A percentile compares a stretch with the other conserved stretches of the same genome.
phyloP scores from a whole-genome alignment of 495 filamentous ascomycete genomes.

The Trichoderma orchidacearum region DNA sequence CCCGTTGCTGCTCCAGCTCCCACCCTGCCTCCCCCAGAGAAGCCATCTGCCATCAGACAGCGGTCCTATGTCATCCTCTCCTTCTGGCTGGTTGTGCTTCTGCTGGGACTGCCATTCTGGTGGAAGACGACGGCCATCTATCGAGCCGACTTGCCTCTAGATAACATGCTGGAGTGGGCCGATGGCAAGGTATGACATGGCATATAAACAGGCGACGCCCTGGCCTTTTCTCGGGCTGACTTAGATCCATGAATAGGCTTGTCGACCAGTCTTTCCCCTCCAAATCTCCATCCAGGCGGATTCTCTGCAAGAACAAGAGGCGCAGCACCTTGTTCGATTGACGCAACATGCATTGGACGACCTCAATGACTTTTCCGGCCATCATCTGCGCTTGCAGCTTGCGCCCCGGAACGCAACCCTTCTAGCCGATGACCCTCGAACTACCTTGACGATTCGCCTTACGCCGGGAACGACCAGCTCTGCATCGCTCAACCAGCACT shows the following conservation, averaged over 20 bases:
- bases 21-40: constrained; percentile 58
- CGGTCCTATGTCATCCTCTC: constrained; percentile 67
- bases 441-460: constrained; percentile 56
- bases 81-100: constrained; percentile 80
- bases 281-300: constrained; percentile 66
- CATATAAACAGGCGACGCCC: neutral
- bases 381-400: constrained; percentile 69
- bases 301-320: constrained; percentile 51
- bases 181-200: constrained; percentile 73
- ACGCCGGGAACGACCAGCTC: constrained; percentile 46
- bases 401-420: constrained; percentile 21
- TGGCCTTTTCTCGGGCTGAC: neutral
- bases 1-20: neutral
- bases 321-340: constrained; percentile 61
- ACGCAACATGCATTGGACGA: constrained; percentile 88
- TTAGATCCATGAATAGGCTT: constrained; percentile 40
- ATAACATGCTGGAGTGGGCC: constrained; percentile 85
- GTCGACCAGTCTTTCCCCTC: constrained; percentile 77
- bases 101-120: constrained; percentile 89
- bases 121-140: constrained; percentile 93
- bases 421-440: constrained; percentile 13
- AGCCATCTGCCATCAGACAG: constrained; percentile 47
- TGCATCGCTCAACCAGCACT: constrained; percentile 51
- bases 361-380: constrained; percentile 81
- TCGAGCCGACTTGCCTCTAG: constrained; percentile 69